Evolutionary conservation across 768 basidiomycete genomes (phyloP).

Genomic region (Dacryopinax primogenitus): DNA sequence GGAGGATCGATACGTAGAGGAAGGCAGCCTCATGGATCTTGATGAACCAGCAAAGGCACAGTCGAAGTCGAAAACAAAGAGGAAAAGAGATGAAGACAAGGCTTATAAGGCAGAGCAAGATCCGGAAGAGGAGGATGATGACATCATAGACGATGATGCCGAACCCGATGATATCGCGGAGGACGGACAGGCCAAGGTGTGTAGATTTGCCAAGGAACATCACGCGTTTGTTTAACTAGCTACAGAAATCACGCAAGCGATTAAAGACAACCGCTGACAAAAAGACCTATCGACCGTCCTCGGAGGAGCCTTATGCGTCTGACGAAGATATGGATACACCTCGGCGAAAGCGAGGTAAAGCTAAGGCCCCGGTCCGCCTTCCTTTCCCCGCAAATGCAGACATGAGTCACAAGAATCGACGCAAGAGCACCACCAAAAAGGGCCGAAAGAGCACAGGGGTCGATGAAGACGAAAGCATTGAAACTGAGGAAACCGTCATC

Average conservation of each 20-base stretch:
- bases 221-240: background rate
- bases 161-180: background rate
- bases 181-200: background rate
- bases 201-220: background rate
- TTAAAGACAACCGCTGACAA: background rate
- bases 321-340: slow-evolving; percentile 4
- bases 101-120: background rate
- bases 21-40: background rate
- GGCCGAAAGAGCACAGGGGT: background rate
- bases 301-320: background rate
- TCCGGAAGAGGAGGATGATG: background rate
- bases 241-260: background rate
- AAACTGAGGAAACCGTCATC: background rate
- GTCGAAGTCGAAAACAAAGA: background rate
- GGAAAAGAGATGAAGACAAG: background rate
- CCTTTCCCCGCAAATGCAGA: slow-evolving; percentile 2
- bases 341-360: background rate
- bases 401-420: slow-evolving; percentile 5
- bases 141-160: background rate
- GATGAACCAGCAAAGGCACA: background rate
- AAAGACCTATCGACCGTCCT: background rate
- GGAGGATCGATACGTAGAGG: slow-evolving; percentile 6
- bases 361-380: background rate
- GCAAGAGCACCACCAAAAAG: background rate
- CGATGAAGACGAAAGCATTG: slow-evolving; percentile 3